Conservation (phyloP, 331 rosid species). For the Spiraea crenata region DNA sequence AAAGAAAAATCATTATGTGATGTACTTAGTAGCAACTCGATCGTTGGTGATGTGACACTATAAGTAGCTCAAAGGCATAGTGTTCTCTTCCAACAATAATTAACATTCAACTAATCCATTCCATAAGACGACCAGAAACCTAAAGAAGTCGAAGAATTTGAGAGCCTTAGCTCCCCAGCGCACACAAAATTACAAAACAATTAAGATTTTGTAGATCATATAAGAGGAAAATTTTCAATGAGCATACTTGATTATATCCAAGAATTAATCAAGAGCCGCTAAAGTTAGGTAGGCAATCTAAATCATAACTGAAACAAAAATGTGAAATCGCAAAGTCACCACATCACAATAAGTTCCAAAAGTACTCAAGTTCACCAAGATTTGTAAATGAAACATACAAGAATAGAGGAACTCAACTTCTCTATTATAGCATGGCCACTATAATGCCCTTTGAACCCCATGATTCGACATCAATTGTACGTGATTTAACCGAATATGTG, state of each 20-base stretch:
- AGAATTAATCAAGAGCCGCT: neutral
- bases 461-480: neutral
- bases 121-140: too few species aligned
- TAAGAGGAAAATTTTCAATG: neutral
- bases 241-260: neutral
- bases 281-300: slow-evolving; percentile 3
- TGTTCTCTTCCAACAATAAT: too few species aligned
- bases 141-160: too few species aligned
- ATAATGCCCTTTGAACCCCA: neutral
- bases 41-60: too few species aligned
- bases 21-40: too few species aligned
- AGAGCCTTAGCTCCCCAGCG: too few species aligned
- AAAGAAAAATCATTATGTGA: too few species aligned
- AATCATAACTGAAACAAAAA: neutral
- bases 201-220: neutral
- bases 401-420: slow-evolving; percentile 12
- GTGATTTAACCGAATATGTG: too few species aligned
- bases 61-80: too few species aligned
- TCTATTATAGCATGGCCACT: neutral
- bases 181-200: neutral
- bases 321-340: neutral
- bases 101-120: too few species aligned
- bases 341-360: neutral
- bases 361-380: neutral
- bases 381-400: neutral